Base-by-base conservation (phyloP, 164 flowering plant species). In the Macadamia tetraphylla region DNA sequence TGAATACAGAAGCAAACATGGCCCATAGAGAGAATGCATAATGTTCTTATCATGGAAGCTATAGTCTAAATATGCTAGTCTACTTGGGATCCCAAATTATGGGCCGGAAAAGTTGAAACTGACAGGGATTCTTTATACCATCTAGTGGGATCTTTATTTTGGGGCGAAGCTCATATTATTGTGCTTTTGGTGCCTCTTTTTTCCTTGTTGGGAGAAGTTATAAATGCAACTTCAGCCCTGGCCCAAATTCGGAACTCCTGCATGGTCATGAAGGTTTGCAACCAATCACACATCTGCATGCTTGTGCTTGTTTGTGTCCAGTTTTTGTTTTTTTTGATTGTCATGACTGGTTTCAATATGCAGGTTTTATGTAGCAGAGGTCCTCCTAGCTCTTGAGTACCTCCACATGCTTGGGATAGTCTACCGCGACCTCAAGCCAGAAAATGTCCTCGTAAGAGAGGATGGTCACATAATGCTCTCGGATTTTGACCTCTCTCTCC, bases 381-480 rank as follows among this genome's bases (percentile, higher is more conserved):
- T 90, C 17, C 82, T 90, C 46, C 84, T 92, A 23, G 82, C 96
- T 71, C 42, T 92, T 67, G 98, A 92, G 71, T 92, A 92, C 67
- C 94, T 92, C 11, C 98, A 92, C 85, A 90, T 89, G 98, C 92
- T 89, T 32, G 96, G 98, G 31, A 86, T 92, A 63, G 81, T 88
- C 29, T 92, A 92, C 73, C 94, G 92, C 71, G 96, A 92, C 67
- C 94, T 90, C 29, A 92, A 92, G 82, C 98, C 98, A 0, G 96
- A 92, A 70, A 92, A 92, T 75, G 94, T 92, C n/a, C 89, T 92
- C 9, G 94, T 92, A 60, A 80, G 96, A 76, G 98, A 92, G 31
- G 96, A 90, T 65, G 97, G 97, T 11, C 98, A 92, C 71, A 88
- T 92, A 65, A 92, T 92, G 97, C 94, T 92, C 55, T 88, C 92